Conservation (phyloP, 805 yeast genomes). For the Barnettozyma wickerhamii region DNA sequence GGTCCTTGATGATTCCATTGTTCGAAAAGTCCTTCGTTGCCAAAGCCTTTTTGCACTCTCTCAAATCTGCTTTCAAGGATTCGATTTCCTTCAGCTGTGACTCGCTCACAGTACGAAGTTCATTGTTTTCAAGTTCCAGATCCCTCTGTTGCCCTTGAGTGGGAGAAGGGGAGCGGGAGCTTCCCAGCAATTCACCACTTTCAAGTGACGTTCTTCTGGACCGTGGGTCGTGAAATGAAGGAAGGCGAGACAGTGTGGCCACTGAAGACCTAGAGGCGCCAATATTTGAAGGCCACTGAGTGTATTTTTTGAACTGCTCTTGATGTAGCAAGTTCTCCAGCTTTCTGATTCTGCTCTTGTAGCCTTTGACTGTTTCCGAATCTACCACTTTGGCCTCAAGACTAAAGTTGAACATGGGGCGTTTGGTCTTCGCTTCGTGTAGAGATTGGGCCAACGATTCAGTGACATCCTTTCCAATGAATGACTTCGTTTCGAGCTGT, state of each 20-base stretch:
- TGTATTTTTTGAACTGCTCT: constrained; percentile 54
- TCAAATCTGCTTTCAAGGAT: constrained; percentile 16
- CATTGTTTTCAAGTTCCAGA: constrained; percentile 12
- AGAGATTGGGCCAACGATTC: constrained; percentile 35
- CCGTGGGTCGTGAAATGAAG: constrained; percentile 1
- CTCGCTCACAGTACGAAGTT: neutral
- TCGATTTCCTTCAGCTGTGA: constrained; percentile 2
- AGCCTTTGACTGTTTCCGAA: constrained; percentile 49
- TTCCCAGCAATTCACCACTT: neutral
- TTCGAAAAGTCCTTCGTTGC: constrained; percentile 16
- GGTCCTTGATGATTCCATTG: constrained; percentile 1
- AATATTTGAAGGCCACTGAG: constrained; percentile 36
- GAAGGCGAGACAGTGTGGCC: constrained; percentile 6
- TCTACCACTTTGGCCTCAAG: neutral
- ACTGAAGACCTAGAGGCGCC: neutral
- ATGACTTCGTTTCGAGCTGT: constrained; percentile 27
- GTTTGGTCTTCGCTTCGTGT: constrained; percentile 29
- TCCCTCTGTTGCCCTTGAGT: constrained; percentile 8
- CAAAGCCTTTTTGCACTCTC: constrained; percentile 9
- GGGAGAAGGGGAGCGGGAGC: constrained; percentile 11
- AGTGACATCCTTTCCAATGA: constrained; percentile 33
- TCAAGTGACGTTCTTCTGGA: constrained; percentile 1
- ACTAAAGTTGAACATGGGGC: constrained; percentile 11
- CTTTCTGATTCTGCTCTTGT: constrained; percentile 67
- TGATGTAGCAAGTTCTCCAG: constrained; percentile 77